Percentiles rank a stretch among this genome's conserved stretches.
Conservation (phyloP, 176 grass and related monocot species). For the Lolium perenne region DNA sequence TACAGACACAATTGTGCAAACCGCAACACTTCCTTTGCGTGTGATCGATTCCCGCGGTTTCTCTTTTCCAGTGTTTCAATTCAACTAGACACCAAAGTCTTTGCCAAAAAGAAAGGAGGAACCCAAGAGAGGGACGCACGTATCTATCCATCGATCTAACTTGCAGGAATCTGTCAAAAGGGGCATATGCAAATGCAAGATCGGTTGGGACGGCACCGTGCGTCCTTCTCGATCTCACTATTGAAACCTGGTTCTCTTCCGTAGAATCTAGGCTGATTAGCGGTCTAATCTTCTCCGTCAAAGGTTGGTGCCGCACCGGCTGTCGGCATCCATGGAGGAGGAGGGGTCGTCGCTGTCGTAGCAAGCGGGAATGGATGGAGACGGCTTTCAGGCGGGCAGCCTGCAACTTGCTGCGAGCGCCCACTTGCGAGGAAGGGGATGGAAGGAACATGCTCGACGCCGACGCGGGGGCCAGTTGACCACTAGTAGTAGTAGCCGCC, state of each 20-base stretch:
- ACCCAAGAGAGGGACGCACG: neutral
- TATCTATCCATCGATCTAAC: neutral
- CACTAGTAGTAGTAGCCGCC: slow-evolving; percentile 6
- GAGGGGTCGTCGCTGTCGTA: slow-evolving; percentile 17
- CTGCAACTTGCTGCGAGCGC: slow-evolving; percentile 5
- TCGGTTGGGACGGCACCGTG: neutral
- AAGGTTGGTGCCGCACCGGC: neutral
- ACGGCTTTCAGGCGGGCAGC: neutral
- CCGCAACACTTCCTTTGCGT: neutral
- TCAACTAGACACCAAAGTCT: neutral
- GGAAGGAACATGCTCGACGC: neutral
- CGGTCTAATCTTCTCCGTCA: neutral
- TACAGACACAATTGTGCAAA: no score
- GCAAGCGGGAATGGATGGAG: neutral
- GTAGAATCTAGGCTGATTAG: slow-evolving; percentile 10
- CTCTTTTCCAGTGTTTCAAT: neutral
- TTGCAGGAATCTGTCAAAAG: slow-evolving; percentile 2
- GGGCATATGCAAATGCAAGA: neutral
- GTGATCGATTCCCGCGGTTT: neutral
- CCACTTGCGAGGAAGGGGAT: neutral
- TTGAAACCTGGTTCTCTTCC: neutral
- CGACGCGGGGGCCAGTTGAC: neutral
- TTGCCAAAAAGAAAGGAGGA: no score
- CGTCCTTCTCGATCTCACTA: slow-evolving; percentile 18
- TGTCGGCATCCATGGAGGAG: slow-evolving; percentile 14